phyloP scores from a whole-genome alignment of 148 eudicot genomes.

The Vaccinium corymbosum region DNA sequence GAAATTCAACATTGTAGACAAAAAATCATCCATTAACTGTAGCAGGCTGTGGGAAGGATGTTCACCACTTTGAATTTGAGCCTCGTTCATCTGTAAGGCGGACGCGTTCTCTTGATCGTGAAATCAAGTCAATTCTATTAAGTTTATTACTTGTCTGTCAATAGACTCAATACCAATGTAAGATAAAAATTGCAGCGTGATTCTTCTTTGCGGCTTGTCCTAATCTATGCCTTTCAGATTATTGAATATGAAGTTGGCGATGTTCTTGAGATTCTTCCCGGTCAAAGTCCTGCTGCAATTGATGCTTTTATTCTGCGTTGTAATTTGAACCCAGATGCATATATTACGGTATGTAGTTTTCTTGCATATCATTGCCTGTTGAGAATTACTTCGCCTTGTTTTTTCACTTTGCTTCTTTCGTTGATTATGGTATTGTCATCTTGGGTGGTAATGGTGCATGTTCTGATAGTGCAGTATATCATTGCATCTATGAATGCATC shows the following conservation, averaged over 20 bases:
- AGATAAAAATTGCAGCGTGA: not conserved
- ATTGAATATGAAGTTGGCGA: conserved; percentile 87
- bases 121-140: not conserved
- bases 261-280: conserved; percentile 81
- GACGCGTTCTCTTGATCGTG: conserved; percentile 4
- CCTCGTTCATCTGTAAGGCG: conserved; percentile 66
- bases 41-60: conserved; percentile 63
- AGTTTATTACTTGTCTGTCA: not conserved
- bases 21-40: conserved; percentile 52
- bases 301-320: conserved; percentile 80
- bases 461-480: not conserved
- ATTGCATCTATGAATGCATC: not conserved
- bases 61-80: conserved; percentile 84
- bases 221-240: conserved; percentile 35
- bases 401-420: not conserved
- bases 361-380: conserved; percentile 3
- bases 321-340: conserved; percentile 73
- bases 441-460: not conserved
- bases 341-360: conserved; percentile 55
- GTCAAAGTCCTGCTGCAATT: conserved; percentile 72
- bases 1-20: conserved; percentile 38
- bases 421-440: not conserved
- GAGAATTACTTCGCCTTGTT: not conserved
- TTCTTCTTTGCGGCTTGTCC: conserved; percentile 3
- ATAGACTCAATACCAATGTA: not conserved